phyloP scores from a whole-genome alignment of 306 rosid genomes.

The Corylus heterophylla region DNA sequence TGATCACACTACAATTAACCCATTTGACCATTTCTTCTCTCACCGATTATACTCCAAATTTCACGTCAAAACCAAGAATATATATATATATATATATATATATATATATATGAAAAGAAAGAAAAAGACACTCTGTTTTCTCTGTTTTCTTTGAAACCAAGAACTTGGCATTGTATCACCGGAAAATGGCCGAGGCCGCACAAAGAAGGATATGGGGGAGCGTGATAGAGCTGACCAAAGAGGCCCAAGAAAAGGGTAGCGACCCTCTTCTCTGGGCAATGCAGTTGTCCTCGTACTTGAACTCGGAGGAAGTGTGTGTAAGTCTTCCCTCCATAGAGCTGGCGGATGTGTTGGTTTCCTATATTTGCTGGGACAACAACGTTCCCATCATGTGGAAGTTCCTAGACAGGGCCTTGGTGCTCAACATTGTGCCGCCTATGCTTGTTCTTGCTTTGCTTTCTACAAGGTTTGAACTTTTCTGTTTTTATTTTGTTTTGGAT shows the following conservation, averaged over 20 bases:
- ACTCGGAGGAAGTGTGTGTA: conserved; percentile 64
- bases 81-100: neutral
- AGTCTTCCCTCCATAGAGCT: conserved; percentile 73
- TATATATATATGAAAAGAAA: neutral
- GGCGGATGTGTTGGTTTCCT: conserved; percentile 65
- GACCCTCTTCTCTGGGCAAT: conserved; percentile 89
- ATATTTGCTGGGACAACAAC: conserved; percentile 94
- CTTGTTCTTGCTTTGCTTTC: conserved; percentile 84
- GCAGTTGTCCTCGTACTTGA: conserved; percentile 68
- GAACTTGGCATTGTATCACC: neutral
- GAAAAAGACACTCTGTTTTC: neutral
- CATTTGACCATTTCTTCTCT: conserved; percentile 5
- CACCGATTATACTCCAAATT: neutral
- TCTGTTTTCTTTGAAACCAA: neutral
- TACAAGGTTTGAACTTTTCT: conserved; percentile 46
- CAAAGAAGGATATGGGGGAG: conserved; percentile 46
- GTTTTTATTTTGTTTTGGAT: neutral
- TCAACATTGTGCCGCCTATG: conserved; percentile 79
- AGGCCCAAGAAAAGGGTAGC: conserved; percentile 76
- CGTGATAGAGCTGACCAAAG: conserved; percentile 65
- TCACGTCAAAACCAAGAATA: neutral
- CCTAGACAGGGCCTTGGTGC: conserved; percentile 70
- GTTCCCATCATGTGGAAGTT: conserved; percentile 93
- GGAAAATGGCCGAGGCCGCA: conserved; percentile 44
- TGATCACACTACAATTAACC: neutral